phyloP scores from a whole-genome alignment of 2,329 filamentous ascomycete genomes.

The Penicillium rolfsii region DNA sequence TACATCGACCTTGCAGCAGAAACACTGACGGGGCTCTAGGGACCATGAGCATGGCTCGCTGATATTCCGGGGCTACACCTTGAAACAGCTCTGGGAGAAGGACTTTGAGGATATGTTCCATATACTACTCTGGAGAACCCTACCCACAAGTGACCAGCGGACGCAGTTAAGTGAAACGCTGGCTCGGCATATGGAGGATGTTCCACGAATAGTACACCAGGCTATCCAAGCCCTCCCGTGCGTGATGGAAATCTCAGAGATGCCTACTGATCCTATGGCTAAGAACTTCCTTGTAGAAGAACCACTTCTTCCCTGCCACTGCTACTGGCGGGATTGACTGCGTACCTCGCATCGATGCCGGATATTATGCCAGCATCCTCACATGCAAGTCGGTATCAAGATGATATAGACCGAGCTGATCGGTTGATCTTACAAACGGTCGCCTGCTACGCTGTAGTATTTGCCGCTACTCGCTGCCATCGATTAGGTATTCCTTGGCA shows the following conservation, averaged over 20 bases:
- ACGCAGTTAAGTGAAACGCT: constrained; percentile 25
- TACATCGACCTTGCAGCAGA: too few species aligned
- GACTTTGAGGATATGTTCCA: constrained; percentile 41
- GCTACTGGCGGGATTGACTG: constrained; percentile 35
- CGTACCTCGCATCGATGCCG: constrained; percentile 30
- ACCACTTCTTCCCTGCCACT: constrained; percentile 31
- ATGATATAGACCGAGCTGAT: constrained; percentile 26
- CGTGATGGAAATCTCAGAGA: neutral
- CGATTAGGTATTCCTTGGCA: constrained; percentile 26
- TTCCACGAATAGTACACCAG: constrained; percentile 30
- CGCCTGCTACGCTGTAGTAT: constrained; percentile 32
- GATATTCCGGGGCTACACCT: constrained; percentile 35
- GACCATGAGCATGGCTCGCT: constrained; percentile 34
- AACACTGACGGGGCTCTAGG: constrained; percentile 16
- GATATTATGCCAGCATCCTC: constrained; percentile 28
- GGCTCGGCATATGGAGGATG: constrained; percentile 25
- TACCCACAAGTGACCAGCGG: constrained; percentile 31
- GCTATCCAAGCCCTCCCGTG: constrained; percentile 34
- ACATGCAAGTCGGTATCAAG: constrained; percentile 31
- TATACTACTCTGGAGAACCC: constrained; percentile 36
- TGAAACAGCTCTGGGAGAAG: constrained; percentile 36
- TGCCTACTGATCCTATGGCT: neutral
- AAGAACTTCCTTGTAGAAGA: constrained; percentile 13
- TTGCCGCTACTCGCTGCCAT: constrained; percentile 34
- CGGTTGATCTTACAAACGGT: constrained; percentile 30